Evolutionary conservation across 75 land plant species (phyloP), one percentile per base, ranked within the genome.

Genomic region (Cupressus sempervirens): DNA sequence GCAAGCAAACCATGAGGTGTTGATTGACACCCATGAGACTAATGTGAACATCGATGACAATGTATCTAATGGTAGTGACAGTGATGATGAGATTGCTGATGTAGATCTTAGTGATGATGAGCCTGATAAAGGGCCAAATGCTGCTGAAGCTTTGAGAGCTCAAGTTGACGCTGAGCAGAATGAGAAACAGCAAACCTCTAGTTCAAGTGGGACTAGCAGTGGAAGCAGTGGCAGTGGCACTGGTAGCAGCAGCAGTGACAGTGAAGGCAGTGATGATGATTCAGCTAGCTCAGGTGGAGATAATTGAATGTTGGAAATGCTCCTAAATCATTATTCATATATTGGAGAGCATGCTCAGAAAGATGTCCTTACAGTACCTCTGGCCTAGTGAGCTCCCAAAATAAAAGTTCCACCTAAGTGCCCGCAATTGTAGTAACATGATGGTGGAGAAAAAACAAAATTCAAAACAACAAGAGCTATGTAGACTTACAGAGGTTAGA

Each of bases 51-150:
- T 89, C n/a, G 94, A 91, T 41, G 92, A 92, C 26, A 92, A 88
- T 81, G 79, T 85, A 35, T 89, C 90, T 29, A 89, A 85, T 83
- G 95, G 88, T 86, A 85, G 88, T 70, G 97, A 90, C 34, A 88
- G 91, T 38, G 97, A 95, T 53, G 94, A 95, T 88, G 97, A 95
- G 87, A 92, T 96, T 80, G 95, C 94, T 53, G 96, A 94, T 86
- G 96, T 93, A 38, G 97, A 93, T 86, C 89, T 88, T 26, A 89
- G 88, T 76, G 95, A 90, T 82, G 96, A 92, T 82, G 96, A 90
- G 84, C 90, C 67, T 30, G 87, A 91, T 34, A 89, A 88, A 73
- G 94, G 90, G 11, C 91, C 85, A 15, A 93, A 91, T 88, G 90
- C 94, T 15, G 94, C 96, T 16, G 96, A 93, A 58, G 90, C 92